Conservation (phyloP, 2,329 filamentous ascomycete species). For the Aspergillus awamori region DNA sequence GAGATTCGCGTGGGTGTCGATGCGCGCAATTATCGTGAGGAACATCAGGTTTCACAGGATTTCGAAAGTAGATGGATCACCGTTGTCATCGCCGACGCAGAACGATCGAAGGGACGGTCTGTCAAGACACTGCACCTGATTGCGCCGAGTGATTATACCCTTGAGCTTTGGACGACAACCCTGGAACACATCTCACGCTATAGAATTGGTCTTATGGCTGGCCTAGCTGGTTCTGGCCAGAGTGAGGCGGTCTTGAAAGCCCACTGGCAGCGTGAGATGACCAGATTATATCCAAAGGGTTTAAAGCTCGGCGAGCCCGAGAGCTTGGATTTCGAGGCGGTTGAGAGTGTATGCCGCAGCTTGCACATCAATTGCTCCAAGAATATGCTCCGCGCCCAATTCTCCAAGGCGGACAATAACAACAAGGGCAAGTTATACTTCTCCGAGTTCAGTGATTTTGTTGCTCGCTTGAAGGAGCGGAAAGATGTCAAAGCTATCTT, state of each 20-base stretch:
- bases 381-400: conserved; percentile 71
- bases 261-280: conserved; percentile 87
- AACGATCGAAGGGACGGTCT: conserved; percentile 70
- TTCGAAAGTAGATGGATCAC: conserved; percentile 81
- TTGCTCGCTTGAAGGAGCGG: conserved; percentile 79
- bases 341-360: conserved; percentile 82
- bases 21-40: conserved; percentile 84
- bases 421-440: conserved; percentile 71
- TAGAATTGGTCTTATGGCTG: conserved; percentile 86
- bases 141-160: conserved; percentile 70
- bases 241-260: conserved; percentile 77
- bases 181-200: conserved; percentile 83
- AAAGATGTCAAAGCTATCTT: conserved; percentile 79
- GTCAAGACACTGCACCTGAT: conserved; percentile 86
- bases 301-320: conserved; percentile 60
- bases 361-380: conserved; percentile 89
- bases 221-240: conserved; percentile 73
- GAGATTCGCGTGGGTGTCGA: conserved; percentile 84
- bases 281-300: conserved; percentile 60
- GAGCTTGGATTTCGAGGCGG: conserved; percentile 73
- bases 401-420: conserved; percentile 70
- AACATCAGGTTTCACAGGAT: conserved; percentile 70
- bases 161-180: conserved; percentile 79
- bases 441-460: conserved; percentile 79
- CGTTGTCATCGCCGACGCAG: conserved; percentile 79